These are phyloP conservation scores for Populus simonii DNA, from an alignment of 345 rosid genomes.

Conservation along the genomic window DNA sequence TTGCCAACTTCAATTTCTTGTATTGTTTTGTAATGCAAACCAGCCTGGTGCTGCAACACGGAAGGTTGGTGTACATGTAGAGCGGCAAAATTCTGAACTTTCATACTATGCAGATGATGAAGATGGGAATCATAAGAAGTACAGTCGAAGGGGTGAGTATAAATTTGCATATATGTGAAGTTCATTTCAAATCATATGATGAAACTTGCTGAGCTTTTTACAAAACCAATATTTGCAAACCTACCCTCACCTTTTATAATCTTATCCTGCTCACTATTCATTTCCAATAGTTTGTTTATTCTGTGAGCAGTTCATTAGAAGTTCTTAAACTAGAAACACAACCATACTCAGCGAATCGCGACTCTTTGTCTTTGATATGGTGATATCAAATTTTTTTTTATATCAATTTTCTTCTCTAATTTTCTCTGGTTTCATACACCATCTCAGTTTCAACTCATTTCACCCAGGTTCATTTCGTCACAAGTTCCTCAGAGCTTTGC, in stretches of 20 bases:
- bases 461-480: slow-evolving; percentile 75
- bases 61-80: slow-evolving; percentile 63
- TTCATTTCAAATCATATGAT: neutral
- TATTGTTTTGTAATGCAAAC: slow-evolving; percentile 21
- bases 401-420: neutral
- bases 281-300: neutral
- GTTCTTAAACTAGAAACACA: neutral
- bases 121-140: slow-evolving; percentile 80
- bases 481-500: slow-evolving; percentile 85
- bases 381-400: neutral
- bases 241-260: neutral
- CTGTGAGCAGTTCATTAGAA: neutral
- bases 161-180: neutral
- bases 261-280: neutral
- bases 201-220: slow-evolving; percentile 3
- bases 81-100: slow-evolving; percentile 75
- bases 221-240: neutral
- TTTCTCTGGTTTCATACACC: neutral
- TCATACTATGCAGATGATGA: slow-evolving; percentile 90
- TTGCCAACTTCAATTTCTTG: neutral
- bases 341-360: neutral
- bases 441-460: slow-evolving; percentile 8
- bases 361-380: neutral
- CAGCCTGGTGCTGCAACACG: slow-evolving; percentile 89
- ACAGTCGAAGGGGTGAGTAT: slow-evolving; percentile 75